Evolutionary conservation across 129 eudicot genomes (phyloP).

Genomic region (Solidago caesia): DNA sequence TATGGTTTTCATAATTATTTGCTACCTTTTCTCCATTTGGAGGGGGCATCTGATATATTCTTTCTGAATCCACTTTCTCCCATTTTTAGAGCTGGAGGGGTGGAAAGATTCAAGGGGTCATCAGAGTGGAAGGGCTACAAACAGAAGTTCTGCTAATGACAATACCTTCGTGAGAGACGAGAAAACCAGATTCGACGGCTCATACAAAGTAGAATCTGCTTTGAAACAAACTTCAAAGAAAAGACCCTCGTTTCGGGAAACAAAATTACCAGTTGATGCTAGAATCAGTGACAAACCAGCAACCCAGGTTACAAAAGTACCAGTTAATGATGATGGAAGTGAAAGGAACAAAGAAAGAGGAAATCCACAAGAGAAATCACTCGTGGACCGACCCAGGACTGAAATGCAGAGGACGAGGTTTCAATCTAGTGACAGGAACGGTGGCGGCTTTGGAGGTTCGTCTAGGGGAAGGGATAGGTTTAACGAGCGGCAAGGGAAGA

Average conservation of each 20-base stretch:
- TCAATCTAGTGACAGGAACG: conserved; percentile 45
- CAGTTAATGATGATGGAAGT: conserved; percentile 25
- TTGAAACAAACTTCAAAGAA: conserved; percentile 42
- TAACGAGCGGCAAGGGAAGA: conserved; percentile 43
- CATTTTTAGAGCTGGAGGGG: conserved; percentile 62
- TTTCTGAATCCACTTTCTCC: not conserved
- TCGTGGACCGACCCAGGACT: conserved; percentile 35
- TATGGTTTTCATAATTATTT: not conserved
- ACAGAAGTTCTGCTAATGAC: conserved; percentile 29
- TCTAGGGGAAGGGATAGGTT: conserved; percentile 54
- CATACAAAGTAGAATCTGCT: conserved; percentile 39
- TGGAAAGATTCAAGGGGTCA: conserved; percentile 64
- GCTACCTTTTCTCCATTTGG: not conserved
- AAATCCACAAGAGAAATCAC: conserved; percentile 30
- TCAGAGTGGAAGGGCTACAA: conserved; percentile 35
- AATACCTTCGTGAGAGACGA: conserved; percentile 36
- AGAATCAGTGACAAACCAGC: conserved; percentile 32
- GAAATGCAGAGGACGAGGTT: conserved; percentile 40
- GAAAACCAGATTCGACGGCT: conserved; percentile 50
- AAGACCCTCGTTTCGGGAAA: conserved; percentile 75
- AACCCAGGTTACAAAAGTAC: conserved; percentile 28
- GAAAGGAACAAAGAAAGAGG: conserved; percentile 56
- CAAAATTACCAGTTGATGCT: conserved; percentile 47
- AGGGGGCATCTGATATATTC: not conserved
- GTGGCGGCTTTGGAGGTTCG: conserved; percentile 39